Base-by-base conservation (phyloP, 345 rosid genomes). In the Linum trigynum region DNA sequence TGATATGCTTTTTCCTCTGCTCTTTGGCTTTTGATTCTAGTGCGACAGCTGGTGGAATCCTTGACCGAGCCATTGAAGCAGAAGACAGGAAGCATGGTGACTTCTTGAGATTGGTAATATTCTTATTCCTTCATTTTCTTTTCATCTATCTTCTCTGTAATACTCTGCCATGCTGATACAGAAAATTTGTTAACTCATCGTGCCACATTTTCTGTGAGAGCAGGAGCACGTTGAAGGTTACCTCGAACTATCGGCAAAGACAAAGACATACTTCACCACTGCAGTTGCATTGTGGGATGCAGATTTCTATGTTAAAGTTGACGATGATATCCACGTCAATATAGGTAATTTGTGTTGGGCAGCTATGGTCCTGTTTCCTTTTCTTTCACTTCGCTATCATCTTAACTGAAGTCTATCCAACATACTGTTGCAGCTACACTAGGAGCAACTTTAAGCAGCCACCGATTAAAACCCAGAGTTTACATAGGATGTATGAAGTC, bases 401-500 rank as follows among this genome's bases (percentile, higher is more conserved):
- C 32, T 64, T 38, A 55, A 45, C 50, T 39, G 55, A 60, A 59
- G 39, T 57, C 70, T 36, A 39, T 73, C 64, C 1, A 36, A 56
- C 40, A 62, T 67, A 11, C 42, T 64, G 71, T 65, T 82, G 74
- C 85, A 94, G 99, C 96, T 72, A 94, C 99, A 8, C 90, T 94
- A 8, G 96, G 97, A 73, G 82, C 92, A 69, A 90, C 95, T 50
- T 77, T 92, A 74, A 79, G 73, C 45, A 83, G 90, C 66, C 86
- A 92, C 70, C 78, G 87, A 66, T 75, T 82, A 67, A 88, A 84
- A 67, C 84, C 94, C 5, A 81, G 96, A 64, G 85, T 90, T 12
- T 92, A 92, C 62, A 86, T 87, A 56, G 98, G 98, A 43, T 92
- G 98, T 82, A 92, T 92, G 98, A 92, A 92, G 72, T 92, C 98